A percentile compares a stretch with the other conserved stretches of the same genome.
phyloP scores from a whole-genome alignment of 805 yeast genomes.

The Wickerhamomyces chambardii region DNA sequence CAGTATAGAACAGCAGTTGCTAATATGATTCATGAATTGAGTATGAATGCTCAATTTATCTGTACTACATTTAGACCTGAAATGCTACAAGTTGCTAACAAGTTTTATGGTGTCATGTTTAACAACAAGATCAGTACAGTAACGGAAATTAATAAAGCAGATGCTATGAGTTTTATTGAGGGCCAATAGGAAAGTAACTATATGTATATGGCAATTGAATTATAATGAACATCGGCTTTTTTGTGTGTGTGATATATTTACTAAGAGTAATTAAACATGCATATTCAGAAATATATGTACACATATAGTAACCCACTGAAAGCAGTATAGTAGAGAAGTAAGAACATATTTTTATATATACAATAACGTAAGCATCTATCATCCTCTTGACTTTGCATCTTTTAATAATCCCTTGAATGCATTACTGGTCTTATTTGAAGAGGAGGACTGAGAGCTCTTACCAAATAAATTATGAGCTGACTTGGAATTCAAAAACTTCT shows the following conservation, averaged over 20 bases:
- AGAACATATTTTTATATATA: too few relatives aligned
- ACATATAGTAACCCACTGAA: too few relatives aligned
- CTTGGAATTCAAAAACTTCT: conserved; percentile 33
- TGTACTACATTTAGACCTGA: conserved; percentile 96
- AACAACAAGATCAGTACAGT: conserved; percentile 76
- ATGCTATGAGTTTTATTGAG: conserved; percentile 79
- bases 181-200: conserved; percentile 33
- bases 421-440: conserved; percentile 22
- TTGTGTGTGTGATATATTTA: too few relatives aligned
- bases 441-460: conserved; percentile 22
- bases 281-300: too few relatives aligned
- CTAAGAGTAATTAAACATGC: too few relatives aligned
- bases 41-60: conserved; percentile 76
- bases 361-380: too few relatives aligned
- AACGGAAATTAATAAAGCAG: conserved; percentile 56
- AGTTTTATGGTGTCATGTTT: conserved; percentile 81
- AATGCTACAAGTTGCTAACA: conserved; percentile 79
- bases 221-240: too few relatives aligned
- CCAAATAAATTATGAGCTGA: conserved; percentile 32
- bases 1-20: conserved; percentile 90
- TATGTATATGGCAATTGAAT: not conserved
- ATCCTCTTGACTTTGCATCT: conserved; percentile 32
- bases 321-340: too few relatives aligned
- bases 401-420: conserved; percentile 41
- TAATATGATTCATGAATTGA: conserved; percentile 52